phyloP scores from a whole-genome alignment of 306 rosid species.

The Prunus fruticosa region DNA sequence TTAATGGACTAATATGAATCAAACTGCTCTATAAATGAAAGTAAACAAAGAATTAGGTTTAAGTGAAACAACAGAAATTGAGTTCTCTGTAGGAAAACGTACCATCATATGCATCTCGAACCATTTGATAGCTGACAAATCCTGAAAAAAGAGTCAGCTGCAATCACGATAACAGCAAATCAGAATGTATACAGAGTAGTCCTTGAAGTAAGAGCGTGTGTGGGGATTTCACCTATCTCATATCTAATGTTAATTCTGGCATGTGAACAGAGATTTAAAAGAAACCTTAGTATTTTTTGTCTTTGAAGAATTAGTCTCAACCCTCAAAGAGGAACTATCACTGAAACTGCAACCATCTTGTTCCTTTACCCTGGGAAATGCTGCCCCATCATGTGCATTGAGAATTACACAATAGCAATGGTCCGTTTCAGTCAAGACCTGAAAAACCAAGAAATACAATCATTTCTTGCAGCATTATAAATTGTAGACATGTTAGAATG shows the following conservation, averaged over 20 bases:
- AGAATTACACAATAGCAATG: conserved; percentile 97
- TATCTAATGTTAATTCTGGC: conserved; percentile 11
- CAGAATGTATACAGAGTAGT: conserved; percentile 31
- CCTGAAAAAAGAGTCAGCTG: conserved; percentile 99
- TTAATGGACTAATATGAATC: background rate
- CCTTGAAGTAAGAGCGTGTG: conserved; percentile 4
- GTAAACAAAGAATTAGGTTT: background rate
- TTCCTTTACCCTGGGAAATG: conserved; percentile 65
- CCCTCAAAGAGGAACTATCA: conserved; percentile 31
- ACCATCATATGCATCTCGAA: conserved; percentile 98
- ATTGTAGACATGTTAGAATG: background rate
- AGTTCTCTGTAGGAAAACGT: conserved; percentile 18
- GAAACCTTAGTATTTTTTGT: conserved; percentile 69
- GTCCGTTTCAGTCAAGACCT: conserved; percentile 93
- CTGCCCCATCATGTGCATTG: conserved; percentile 95
- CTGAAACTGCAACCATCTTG: conserved; percentile 48
- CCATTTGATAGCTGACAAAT: conserved; percentile 99
- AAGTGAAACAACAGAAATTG: background rate
- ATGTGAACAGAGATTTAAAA: conserved; percentile 19
- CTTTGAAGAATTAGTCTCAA: conserved; percentile 34
- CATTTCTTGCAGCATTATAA: background rate
- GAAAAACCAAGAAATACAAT: conserved; percentile 25
- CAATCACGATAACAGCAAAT: conserved; percentile 38
- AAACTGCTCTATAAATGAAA: background rate
- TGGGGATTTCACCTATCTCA: background rate